phyloP scores from a whole-genome alignment of 371 early-diverging fungal species.

The Rhizopus microsporus region DNA sequence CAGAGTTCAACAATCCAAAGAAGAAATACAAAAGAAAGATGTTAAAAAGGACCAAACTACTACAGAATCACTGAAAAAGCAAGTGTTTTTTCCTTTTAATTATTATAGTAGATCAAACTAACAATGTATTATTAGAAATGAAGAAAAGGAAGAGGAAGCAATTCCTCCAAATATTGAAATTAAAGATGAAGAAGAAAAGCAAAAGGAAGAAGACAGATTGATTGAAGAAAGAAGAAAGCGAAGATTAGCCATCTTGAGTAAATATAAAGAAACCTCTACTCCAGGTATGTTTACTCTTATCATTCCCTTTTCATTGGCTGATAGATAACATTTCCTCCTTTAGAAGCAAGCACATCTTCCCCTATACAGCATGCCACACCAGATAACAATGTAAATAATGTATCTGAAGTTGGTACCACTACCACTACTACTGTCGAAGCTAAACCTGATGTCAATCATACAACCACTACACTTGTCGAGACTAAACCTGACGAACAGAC shows the following conservation, averaged over 20 bases:
- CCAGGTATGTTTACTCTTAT: slow-evolving; percentile 10
- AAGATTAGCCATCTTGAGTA: slow-evolving; percentile 68
- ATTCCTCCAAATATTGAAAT: slow-evolving; percentile 39
- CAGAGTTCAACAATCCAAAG: slow-evolving; percentile 2
- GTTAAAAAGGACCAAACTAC: background rate
- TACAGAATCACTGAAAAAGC: background rate
- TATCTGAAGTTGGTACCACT: no score
- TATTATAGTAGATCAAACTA: background rate
- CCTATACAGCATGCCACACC: no score
- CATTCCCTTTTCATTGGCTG: no score
- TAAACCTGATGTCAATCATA: background rate
- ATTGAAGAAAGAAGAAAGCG: slow-evolving; percentile 80
- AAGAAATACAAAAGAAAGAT: background rate
- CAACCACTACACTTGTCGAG: background rate
- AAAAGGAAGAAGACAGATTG: slow-evolving; percentile 64
- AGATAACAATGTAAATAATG: no score
- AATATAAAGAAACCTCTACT: slow-evolving; percentile 49
- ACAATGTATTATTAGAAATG: background rate
- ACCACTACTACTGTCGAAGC: slow-evolving; percentile 13
- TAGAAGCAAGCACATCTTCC: no score
- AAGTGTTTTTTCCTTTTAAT: background rate
- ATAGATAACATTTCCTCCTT: no score
- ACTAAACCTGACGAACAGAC: slow-evolving; percentile 10
- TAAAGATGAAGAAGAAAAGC: slow-evolving; percentile 54
- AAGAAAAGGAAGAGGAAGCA: slow-evolving; percentile 1